Percentiles rank a stretch among this genome's conserved stretches.
These are phyloP conservation scores for Eimeria brunetti DNA, from an alignment of 169 alveolate species.

Conservation along the genomic window DNA sequence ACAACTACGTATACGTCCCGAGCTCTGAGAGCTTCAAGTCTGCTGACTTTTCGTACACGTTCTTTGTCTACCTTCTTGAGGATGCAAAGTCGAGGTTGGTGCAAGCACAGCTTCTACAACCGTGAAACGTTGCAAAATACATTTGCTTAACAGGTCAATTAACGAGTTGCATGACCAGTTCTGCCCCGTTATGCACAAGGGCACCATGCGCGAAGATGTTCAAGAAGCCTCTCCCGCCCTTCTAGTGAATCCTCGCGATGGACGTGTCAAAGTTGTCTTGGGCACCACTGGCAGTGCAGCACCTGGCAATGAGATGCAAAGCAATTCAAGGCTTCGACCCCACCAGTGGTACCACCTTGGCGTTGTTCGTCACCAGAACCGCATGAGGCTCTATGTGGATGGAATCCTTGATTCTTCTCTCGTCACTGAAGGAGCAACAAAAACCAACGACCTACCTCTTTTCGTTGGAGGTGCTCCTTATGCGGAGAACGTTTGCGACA, in stretches of 20 bases:
- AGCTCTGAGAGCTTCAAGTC: slow-evolving; percentile 84
- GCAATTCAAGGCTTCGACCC: slow-evolving; percentile 86
- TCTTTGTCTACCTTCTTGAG: slow-evolving; percentile 87
- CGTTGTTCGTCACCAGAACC: slow-evolving; percentile 74
- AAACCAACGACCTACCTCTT: slow-evolving; percentile 89
- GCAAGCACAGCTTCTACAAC: not conserved
- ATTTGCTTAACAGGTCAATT: slow-evolving; percentile 19
- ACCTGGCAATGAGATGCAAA: slow-evolving; percentile 86
- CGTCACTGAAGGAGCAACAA: slow-evolving; percentile 80
- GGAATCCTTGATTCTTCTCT: slow-evolving; percentile 72
- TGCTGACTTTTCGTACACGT: slow-evolving; percentile 88
- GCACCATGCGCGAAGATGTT: slow-evolving; percentile 86
- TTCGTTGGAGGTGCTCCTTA: slow-evolving; percentile 92
- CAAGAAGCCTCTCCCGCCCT: slow-evolving; percentile 92
- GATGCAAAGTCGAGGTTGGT: slow-evolving; percentile 86
- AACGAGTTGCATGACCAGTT: slow-evolving; percentile 80
- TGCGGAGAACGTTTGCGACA: slow-evolving; percentile 87
- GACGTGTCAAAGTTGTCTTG: slow-evolving; percentile 87
- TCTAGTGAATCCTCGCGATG: slow-evolving; percentile 90
- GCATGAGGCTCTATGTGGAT: slow-evolving; percentile 75
- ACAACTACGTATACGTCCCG: slow-evolving; percentile 88
- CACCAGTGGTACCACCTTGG: slow-evolving; percentile 93
- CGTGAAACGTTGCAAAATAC: not conserved
- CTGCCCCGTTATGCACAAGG: slow-evolving; percentile 93
- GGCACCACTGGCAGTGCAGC: slow-evolving; percentile 83